Evolutionary conservation across 2,329 filamentous ascomycete genomes (phyloP).

Genomic region (Lomentospora prolificans): DNA sequence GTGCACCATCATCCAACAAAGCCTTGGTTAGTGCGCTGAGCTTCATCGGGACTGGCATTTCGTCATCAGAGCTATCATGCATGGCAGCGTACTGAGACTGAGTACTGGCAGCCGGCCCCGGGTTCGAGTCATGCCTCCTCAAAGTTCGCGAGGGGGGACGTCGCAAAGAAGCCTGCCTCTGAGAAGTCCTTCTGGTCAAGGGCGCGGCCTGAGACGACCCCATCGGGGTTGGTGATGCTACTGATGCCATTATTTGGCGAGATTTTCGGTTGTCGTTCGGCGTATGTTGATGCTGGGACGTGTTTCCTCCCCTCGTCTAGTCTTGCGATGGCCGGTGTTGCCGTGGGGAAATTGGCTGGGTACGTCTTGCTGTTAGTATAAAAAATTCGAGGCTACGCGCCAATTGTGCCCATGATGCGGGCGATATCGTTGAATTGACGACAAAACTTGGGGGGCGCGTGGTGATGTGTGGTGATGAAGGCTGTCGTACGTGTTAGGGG

Average conservation of each 20-base stretch:
- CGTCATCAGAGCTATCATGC: slow-evolving; percentile 89
- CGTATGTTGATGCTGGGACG: neutral
- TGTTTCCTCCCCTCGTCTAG: neutral
- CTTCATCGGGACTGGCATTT: slow-evolving; percentile 84
- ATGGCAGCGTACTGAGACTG: slow-evolving; percentile 39
- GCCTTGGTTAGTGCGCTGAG: slow-evolving; percentile 89
- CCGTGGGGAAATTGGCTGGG: neutral
- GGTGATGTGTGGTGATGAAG: slow-evolving; percentile 2
- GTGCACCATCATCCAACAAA: slow-evolving; percentile 56
- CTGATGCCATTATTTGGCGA: slow-evolving; percentile 34
- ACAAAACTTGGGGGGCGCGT: slow-evolving; percentile 3
- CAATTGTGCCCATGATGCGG: slow-evolving; percentile 7
- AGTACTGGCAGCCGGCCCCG: slow-evolving; percentile 20
- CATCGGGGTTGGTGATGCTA: slow-evolving; percentile 43
- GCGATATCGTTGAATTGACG: neutral
- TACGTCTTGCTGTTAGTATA: neutral
- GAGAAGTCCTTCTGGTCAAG: slow-evolving; percentile 41
- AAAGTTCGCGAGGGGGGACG: slow-evolving; percentile 37
- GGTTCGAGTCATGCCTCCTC: slow-evolving; percentile 35
- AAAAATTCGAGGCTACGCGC: slow-evolving; percentile 8
- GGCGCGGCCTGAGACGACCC: slow-evolving; percentile 34
- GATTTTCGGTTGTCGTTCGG: neutral
- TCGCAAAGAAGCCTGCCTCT: slow-evolving; percentile 41
- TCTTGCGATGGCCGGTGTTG: neutral
- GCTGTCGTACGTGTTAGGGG: slow-evolving; percentile 10